Percentiles rank a stretch among this genome's conserved stretches.
These are phyloP conservation scores for Botryotinia convoluta DNA, from an alignment of 2,329 filamentous ascomycete genomes.

Conservation along the genomic window DNA sequence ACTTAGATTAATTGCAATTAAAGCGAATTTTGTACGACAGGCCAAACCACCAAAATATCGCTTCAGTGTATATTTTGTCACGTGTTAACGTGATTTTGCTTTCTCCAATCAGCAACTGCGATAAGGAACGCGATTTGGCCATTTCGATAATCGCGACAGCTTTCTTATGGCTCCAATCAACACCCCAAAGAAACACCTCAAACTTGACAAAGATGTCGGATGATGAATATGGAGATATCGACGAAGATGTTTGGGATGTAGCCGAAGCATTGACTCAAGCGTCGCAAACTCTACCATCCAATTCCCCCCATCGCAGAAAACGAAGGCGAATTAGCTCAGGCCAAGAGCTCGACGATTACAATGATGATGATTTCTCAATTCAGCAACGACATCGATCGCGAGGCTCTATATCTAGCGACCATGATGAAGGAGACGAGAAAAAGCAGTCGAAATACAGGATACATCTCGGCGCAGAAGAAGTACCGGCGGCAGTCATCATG, in stretches of 20 bases:
- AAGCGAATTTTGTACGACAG: neutral
- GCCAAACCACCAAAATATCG: neutral
- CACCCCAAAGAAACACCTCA: neutral
- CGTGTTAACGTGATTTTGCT: constrained; percentile 9
- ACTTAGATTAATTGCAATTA: neutral
- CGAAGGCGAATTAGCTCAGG: constrained; percentile 17
- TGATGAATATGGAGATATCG: constrained; percentile 21
- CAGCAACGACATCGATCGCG: constrained; percentile 22
- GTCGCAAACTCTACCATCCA: constrained; percentile 18
- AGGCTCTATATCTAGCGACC: constrained; percentile 21
- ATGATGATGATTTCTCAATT: neutral
- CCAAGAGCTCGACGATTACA: constrained; percentile 8
- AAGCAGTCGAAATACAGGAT: constrained; percentile 37
- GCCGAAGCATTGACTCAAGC: constrained; percentile 21
- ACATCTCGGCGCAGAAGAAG: constrained; percentile 30
- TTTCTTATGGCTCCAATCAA: neutral
- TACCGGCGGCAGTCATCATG: constrained; percentile 32
- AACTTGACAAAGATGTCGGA: constrained; percentile 15
- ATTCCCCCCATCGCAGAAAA: constrained; percentile 13
- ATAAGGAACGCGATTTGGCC: constrained; percentile 17
- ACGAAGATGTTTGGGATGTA: constrained; percentile 17
- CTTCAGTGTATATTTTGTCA: neutral
- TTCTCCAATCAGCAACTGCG: constrained; percentile 1
- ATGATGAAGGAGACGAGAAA: constrained; percentile 29
- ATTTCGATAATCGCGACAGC: constrained; percentile 2